Percentiles rank a stretch among this genome's conserved stretches.
Conservation (phyloP, 2,329 filamentous ascomycete species). For the Diaporthe capsici region DNA sequence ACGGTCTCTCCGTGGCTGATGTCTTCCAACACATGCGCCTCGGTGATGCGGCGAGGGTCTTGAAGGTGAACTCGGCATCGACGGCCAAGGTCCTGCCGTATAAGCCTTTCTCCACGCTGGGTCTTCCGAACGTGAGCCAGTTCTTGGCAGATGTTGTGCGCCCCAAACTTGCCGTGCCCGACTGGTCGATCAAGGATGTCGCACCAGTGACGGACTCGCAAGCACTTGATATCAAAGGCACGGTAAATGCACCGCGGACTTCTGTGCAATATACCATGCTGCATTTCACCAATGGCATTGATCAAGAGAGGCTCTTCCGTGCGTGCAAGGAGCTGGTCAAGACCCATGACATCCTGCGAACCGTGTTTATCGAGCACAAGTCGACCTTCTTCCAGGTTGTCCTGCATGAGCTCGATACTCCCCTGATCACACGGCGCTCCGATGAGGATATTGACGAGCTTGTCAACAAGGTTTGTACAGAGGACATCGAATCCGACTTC, state of each 20-base stretch:
- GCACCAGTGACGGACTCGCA: slow-evolving; percentile 56
- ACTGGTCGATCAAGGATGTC: slow-evolving; percentile 55
- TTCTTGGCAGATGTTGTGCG: slow-evolving; percentile 54
- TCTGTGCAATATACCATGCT: slow-evolving; percentile 56
- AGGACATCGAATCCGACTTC: slow-evolving; percentile 54
- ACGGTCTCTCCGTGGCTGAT: slow-evolving; percentile 61
- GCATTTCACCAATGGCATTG: slow-evolving; percentile 49
- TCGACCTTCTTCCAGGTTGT: slow-evolving; percentile 53
- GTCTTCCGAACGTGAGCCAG: slow-evolving; percentile 47
- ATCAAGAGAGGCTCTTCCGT: slow-evolving; percentile 46
- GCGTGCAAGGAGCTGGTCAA: slow-evolving; percentile 50
- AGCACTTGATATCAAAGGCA: slow-evolving; percentile 57
- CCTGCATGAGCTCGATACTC: slow-evolving; percentile 50
- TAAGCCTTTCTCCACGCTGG: slow-evolving; percentile 54
- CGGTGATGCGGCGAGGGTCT: slow-evolving; percentile 51
- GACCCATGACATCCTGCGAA: slow-evolving; percentile 55
- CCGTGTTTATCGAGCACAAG: slow-evolving; percentile 54
- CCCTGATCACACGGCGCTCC: slow-evolving; percentile 46
- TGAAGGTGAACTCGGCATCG: slow-evolving; percentile 49
- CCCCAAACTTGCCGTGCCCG: slow-evolving; percentile 52
- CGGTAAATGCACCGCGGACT: slow-evolving; percentile 50
- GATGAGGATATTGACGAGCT: slow-evolving; percentile 51
- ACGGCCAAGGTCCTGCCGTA: slow-evolving; percentile 46
- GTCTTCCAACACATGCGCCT: slow-evolving; percentile 56
- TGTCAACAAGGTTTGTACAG: slow-evolving; percentile 48